Evolutionary conservation across 441 rosid genomes (phyloP).

Genomic region (Gossypium schwendimanii): DNA sequence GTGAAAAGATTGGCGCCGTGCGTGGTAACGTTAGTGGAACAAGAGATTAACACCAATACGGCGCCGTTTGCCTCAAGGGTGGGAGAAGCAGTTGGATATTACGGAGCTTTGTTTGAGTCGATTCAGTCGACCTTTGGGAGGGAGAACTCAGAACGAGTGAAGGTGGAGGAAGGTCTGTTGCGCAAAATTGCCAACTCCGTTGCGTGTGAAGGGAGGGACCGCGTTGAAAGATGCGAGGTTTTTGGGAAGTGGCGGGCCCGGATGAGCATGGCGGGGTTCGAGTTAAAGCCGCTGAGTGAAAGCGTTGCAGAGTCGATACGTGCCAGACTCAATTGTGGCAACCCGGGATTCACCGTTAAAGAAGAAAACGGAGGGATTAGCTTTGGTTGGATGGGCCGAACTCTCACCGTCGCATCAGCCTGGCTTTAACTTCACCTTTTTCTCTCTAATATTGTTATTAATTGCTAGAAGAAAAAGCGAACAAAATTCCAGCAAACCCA

Average conservation of each 20-base stretch:
- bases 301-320: conserved; percentile 54
- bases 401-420: conserved; percentile 93
- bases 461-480: too few species aligned
- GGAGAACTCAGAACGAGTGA: conserved; percentile 28
- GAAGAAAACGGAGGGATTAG: conserved; percentile 76
- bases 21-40: conserved; percentile 80
- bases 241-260: conserved; percentile 97
- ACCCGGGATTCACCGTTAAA: conserved; percentile 67
- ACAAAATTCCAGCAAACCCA: not conserved
- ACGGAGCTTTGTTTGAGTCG: conserved; percentile 75
- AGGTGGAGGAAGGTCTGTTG: conserved; percentile 58
- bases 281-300: conserved; percentile 44
- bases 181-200: conserved; percentile 67
- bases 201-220: conserved; percentile 80
- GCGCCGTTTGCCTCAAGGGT: conserved; percentile 69
- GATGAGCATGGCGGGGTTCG: conserved; percentile 91
- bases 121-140: conserved; percentile 41
- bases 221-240: conserved; percentile 90
- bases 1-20: conserved; percentile 33
- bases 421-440: conserved; percentile 57
- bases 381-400: conserved; percentile 86
- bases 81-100: conserved; percentile 47
- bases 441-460: not conserved
- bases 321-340: conserved; percentile 35
- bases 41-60: conserved; percentile 78